phyloP scores from a whole-genome alignment of 306 rosid species.

The Prosopis cineraria region DNA sequence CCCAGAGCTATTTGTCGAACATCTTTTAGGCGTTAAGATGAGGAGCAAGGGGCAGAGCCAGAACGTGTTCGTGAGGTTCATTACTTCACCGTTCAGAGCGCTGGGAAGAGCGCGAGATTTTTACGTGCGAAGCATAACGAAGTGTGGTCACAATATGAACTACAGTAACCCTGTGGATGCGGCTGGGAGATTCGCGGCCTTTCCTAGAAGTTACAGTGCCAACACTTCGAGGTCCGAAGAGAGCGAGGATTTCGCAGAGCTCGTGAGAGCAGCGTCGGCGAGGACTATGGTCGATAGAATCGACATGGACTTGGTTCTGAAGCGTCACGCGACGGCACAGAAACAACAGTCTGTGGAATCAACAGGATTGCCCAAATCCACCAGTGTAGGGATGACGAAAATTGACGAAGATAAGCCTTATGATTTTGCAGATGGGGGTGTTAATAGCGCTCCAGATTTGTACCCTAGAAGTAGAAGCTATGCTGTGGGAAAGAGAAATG shows the following conservation, averaged over 20 bases:
- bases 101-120: conserved; percentile 62
- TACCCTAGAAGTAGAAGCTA: conserved; percentile 74
- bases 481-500: conserved; percentile 49
- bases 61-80: conserved; percentile 55
- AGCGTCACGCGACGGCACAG: conserved; percentile 30
- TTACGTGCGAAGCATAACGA: conserved; percentile 64
- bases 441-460: conserved; percentile 8
- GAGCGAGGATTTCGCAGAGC: conserved; percentile 60
- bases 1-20: not conserved
- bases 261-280: conserved; percentile 76
- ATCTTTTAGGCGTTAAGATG: conserved; percentile 26
- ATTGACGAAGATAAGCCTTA: conserved; percentile 65
- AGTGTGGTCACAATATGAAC: conserved; percentile 39
- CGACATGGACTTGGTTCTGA: conserved; percentile 56
- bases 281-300: conserved; percentile 51
- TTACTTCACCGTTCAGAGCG: conserved; percentile 59
- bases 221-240: conserved; percentile 44
- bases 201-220: conserved; percentile 67
- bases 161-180: conserved; percentile 37
- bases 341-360: conserved; percentile 21
- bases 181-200: conserved; percentile 21
- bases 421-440: conserved; percentile 44
- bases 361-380: conserved; percentile 53
- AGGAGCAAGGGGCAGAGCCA: conserved; percentile 37
- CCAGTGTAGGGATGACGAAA: conserved; percentile 73